These are phyloP conservation scores for Chrysoporthe cubensis DNA, from an alignment of 2,329 filamentous ascomycete species.

Conservation along the genomic window DNA sequence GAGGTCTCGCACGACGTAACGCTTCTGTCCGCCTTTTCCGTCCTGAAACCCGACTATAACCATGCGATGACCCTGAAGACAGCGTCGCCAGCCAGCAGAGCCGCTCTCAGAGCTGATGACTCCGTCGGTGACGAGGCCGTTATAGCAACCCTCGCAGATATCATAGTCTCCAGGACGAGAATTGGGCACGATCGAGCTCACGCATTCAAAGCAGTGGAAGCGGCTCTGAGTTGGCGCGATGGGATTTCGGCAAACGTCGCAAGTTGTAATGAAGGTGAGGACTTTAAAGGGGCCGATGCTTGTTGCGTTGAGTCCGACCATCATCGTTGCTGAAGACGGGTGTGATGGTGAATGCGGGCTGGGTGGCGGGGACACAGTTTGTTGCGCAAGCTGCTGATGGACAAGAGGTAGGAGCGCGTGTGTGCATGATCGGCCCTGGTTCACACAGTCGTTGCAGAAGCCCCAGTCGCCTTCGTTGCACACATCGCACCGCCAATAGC, in stretches of 20 bases:
- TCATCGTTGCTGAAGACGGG: conserved; percentile 51
- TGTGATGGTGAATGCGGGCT: conserved; percentile 47
- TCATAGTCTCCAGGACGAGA: conserved; percentile 77
- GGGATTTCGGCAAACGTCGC: conserved; percentile 75
- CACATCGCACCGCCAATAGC: conserved; percentile 84
- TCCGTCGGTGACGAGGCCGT: conserved; percentile 62
- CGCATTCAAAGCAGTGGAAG: conserved; percentile 81
- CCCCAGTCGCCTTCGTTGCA: conserved; percentile 97
- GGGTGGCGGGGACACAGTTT: conserved; percentile 42
- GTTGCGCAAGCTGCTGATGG: conserved; percentile 50
- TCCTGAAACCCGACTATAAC: conserved; percentile 77
- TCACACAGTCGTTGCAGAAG: conserved; percentile 87
- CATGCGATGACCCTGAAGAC: conserved; percentile 82
- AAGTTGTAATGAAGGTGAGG: conserved; percentile 73
- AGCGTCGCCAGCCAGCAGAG: conserved; percentile 80
- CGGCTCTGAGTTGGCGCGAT: conserved; percentile 72
- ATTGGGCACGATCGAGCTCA: conserved; percentile 52
- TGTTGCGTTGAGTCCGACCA: conserved; percentile 50
- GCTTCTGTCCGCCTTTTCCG: conserved; percentile 64
- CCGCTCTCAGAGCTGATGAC: conserved; percentile 78
- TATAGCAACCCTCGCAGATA: conserved; percentile 80
- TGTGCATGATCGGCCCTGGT: conserved; percentile 78
- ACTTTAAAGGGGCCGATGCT: conserved; percentile 64
- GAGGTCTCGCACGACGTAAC: conserved; percentile 70
- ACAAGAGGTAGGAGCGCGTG: conserved; percentile 80